Percentiles rank a stretch among this genome's conserved stretches.
phyloP scores from a whole-genome alignment of 225 moss, liverwort and hornwort species.

The Pseudisothecium myosuroides region DNA sequence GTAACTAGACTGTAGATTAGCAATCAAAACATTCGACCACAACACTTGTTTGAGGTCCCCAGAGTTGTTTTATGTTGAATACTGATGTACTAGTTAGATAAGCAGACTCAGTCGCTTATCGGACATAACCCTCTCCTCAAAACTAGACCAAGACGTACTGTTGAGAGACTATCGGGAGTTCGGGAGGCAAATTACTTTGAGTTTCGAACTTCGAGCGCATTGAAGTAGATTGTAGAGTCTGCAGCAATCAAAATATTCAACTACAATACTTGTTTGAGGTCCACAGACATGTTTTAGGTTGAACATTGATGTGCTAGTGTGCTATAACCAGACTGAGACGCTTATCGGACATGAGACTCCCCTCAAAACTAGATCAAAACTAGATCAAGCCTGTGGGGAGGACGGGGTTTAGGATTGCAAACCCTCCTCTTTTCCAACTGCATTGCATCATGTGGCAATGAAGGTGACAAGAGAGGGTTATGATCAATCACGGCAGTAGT shows the following conservation, averaged over 20 bases:
- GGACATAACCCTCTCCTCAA: background rate
- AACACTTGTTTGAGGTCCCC: background rate
- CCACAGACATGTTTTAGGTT: background rate
- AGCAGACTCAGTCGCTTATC: background rate
- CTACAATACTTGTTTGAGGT: background rate
- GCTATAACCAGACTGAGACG: background rate
- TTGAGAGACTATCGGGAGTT: background rate
- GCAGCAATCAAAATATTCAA: background rate
- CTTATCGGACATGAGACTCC: background rate
- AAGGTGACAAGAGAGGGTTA: background rate
- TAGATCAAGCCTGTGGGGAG: background rate
- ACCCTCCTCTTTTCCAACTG: background rate
- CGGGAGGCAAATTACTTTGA: background rate
- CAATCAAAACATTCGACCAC: background rate
- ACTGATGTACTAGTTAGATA: background rate
- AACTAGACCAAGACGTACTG: background rate
- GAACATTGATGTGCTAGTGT: background rate
- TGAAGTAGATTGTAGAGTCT: background rate
- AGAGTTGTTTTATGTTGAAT: background rate
- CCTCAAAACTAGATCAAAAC: background rate
- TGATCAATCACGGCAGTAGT: background rate
- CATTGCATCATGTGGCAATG: background rate
- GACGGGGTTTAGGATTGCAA: background rate
- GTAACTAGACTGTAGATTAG: background rate
- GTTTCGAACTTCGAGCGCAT: background rate